Evolutionary conservation across 306 rosid species (phyloP).

Genomic region (Prunus mongolica): DNA sequence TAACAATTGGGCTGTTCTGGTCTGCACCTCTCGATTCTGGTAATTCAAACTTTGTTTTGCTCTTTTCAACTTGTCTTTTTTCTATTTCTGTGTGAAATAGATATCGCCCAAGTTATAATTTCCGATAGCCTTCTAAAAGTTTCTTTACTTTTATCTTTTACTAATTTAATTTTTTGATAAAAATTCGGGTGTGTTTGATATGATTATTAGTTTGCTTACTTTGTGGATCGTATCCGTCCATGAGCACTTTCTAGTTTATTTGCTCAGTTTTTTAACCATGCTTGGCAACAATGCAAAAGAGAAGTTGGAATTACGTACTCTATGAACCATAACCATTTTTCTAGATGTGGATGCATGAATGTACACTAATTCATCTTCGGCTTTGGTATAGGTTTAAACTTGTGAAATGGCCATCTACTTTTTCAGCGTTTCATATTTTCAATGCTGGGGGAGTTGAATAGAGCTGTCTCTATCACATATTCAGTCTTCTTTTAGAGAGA

Average conservation of each 20-base stretch:
- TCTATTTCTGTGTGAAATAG: neutral
- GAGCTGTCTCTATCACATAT: neutral
- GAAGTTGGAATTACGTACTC: neutral
- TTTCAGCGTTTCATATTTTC: neutral
- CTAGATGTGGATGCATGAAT: neutral
- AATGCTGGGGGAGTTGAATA: neutral
- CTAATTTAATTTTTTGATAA: neutral
- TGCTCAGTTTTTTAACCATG: neutral
- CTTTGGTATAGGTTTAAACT: neutral
- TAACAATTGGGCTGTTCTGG: constrained; percentile 90
- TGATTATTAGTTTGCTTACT: neutral
- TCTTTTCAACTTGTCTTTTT: neutral
- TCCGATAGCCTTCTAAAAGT: neutral
- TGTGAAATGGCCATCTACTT: neutral
- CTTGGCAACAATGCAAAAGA: neutral
- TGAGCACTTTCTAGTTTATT: neutral
- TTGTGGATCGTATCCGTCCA: neutral
- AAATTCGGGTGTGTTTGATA: neutral
- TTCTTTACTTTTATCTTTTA: neutral
- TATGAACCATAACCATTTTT: neutral
- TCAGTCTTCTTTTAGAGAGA: neutral
- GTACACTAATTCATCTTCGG: neutral
- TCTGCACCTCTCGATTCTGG: constrained; percentile 97
- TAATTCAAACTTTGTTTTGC: constrained; percentile 20
- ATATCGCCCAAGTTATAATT: neutral